A percentile compares a stretch with the other conserved stretches of the same genome.
phyloP scores from a whole-genome alignment of 768 basidiomycete genomes.

The Strobilomyces echinocephalus region DNA sequence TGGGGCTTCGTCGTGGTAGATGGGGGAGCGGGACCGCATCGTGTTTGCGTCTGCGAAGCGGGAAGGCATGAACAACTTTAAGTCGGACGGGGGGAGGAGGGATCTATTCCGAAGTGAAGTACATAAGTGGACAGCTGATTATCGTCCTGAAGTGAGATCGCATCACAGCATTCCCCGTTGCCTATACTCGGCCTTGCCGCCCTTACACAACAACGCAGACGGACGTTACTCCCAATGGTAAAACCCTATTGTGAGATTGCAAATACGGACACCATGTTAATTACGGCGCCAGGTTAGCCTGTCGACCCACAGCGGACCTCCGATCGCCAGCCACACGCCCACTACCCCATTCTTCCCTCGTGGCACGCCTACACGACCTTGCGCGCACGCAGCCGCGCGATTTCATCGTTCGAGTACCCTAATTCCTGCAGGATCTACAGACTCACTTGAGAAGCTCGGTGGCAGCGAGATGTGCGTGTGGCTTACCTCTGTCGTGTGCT shows the following conservation, averaged over 20 bases:
- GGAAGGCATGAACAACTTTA: slow-evolving; percentile 25
- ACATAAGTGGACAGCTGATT: slow-evolving; percentile 32
- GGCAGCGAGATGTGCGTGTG: slow-evolving; percentile 1
- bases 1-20: slow-evolving; percentile 24
- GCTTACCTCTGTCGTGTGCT: slow-evolving; percentile 73
- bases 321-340: slow-evolving; percentile 15
- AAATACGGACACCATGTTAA: slow-evolving; percentile 21
- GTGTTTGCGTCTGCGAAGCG: slow-evolving; percentile 26
- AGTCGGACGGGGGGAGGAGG: slow-evolving; percentile 20
- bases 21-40: slow-evolving; percentile 29
- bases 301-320: slow-evolving; percentile 29
- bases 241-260: slow-evolving; percentile 23
- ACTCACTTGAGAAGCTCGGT: slow-evolving; percentile 1
- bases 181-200: slow-evolving; percentile 15
- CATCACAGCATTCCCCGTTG: slow-evolving; percentile 22
- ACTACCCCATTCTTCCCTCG: slow-evolving; percentile 18
- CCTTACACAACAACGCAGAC: not conserved
- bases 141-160: slow-evolving; percentile 25
- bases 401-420: slow-evolving; percentile 38
- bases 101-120: slow-evolving; percentile 23
- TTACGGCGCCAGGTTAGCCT: slow-evolving; percentile 4
- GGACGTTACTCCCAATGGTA: slow-evolving; percentile 17
- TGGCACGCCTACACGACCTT: slow-evolving; percentile 38
- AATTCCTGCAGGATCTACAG: slow-evolving; percentile 39
- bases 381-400: slow-evolving; percentile 40